A percentile compares a stretch with the other conserved stretches of the same genome.
Evolutionary conservation across 768 basidiomycete genomes (phyloP).

Genomic region (Panaeolus cyanescens): DNA sequence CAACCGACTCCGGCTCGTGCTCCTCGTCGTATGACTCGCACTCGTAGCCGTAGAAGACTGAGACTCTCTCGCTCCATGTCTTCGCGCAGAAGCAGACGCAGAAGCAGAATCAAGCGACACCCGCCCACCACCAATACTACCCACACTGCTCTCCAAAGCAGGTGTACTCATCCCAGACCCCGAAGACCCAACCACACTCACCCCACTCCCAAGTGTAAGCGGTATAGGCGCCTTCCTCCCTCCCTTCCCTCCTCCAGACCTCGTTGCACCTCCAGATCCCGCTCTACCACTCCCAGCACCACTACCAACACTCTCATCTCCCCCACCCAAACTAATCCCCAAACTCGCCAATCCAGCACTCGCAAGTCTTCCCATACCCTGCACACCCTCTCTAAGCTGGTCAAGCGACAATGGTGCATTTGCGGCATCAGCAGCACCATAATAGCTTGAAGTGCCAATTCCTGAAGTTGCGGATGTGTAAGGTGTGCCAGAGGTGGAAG

Average conservation of each 20-base stretch:
- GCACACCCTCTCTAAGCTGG: slow-evolving; percentile 67
- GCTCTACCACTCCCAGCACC: background rate
- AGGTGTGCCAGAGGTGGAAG: too few relatives aligned
- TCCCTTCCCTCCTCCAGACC: background rate
- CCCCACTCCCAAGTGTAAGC: background rate
- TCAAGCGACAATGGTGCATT: slow-evolving; percentile 48
- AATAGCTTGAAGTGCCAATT: too few relatives aligned
- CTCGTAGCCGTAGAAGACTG: slow-evolving; percentile 27
- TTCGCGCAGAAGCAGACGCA: background rate
- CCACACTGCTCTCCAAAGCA: too few relatives aligned
- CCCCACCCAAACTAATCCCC: slow-evolving; percentile 8
- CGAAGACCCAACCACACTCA: background rate
- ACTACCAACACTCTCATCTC: slow-evolving; percentile 1
- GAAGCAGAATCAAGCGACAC: slow-evolving; percentile 13
- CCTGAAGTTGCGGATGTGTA: too few relatives aligned
- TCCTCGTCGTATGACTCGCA: slow-evolving; percentile 30
- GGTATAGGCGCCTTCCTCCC: background rate
- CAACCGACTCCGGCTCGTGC: background rate
- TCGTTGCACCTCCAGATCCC: background rate
- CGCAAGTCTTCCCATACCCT: slow-evolving; percentile 56
- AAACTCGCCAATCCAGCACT: slow-evolving; percentile 36
- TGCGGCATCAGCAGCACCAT: slow-evolving; percentile 6
- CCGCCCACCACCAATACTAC: too few relatives aligned
- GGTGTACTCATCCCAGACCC: too few relatives aligned
- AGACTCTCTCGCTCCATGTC: slow-evolving; percentile 17